Evolutionary conservation across 2,329 filamentous ascomycete genomes (phyloP), one percentile per base, ranked within the genome.

Genomic region (Fonsecaea pedrosoi): DNA sequence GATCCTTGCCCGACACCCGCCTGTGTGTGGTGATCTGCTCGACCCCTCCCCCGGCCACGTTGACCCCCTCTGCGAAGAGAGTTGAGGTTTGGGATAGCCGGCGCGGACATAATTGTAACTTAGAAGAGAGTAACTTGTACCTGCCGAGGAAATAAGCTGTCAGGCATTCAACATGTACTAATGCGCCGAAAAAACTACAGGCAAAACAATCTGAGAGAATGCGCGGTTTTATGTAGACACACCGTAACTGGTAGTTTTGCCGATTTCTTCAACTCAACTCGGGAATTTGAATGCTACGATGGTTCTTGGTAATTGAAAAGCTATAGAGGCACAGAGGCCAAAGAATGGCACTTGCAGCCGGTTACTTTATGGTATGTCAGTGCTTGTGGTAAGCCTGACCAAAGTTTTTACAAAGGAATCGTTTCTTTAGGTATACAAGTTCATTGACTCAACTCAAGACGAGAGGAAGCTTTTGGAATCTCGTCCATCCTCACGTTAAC

Each of bases 71-170:
- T 73, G 83, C 83, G 75, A 75, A 91, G 76, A 81, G 87, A 85
- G 73, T 83, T 86, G 38, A 96, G 85, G 74, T 96, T 94, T 2
- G 93, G 92, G 54, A 97, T 96, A 30, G 89, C 86, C 48, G 88
- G 82, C 35, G 89, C 86, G 55, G 90, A 86, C 90, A 94, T 94
- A 6, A 5, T 45, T 7, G 45, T 10, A 38, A 21, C 30, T 25
- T 13, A 10, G 3, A 50, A 10, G 8, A 25, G 45, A 21, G 45
- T 10, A 25, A 10, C 7, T 1, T 12, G 18, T 10, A 50, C 4
- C 4, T 21, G 25, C 7, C 45, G 18, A 21, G 45, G 25, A 25
- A 25, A 25, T 25, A n/a, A 42, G 40, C 5, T 40, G 40, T 9
- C 7, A 42, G 15, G 40, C 13, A n/a, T 5, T 42, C 40, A 12